Evolutionary conservation across 495 filamentous ascomycete species (phyloP), one percentile per base, ranked within the genome.

Genomic region (Aspergillus egyptiacus): DNA sequence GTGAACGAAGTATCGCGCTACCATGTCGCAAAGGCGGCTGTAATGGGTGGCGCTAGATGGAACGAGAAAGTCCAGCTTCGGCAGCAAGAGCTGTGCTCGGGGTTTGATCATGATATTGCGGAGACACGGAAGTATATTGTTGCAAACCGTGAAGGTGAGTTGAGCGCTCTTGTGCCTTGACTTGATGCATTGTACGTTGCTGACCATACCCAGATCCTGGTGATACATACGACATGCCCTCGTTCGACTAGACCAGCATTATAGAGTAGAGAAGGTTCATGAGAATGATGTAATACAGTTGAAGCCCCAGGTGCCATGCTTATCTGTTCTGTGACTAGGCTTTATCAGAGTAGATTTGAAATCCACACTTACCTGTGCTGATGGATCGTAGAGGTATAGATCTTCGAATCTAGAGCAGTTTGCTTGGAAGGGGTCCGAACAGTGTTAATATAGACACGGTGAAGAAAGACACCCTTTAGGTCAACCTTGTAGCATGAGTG

Each of bases 1-100:
- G 58, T 75, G 30, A 89, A 88, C 47, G 54, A 71, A 13, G 79
- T 83, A 9, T 81, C 74, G 5, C 63, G 83, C 34, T 88, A 75
- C 55, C 76, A 86, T 60, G 73, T 86, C 38, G 80, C 77, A 3
- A 67, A 77, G 56, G 55, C 72, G 15, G 85, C 84, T 22, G 51
- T 87, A 27, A 59, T 56, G 13, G 75, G 76, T 8, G 78, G 59
- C 0, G 68, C 73, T 5, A 70, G 55, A 56, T 56, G 60, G 3
- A 83, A 83, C 47, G 69, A 74, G 48, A 71, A 70, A 54, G 67
- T 85, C 0, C 65, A 62, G 20, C 30, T 70, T 7, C 66, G 67
- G 22, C 63, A 79, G 59, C 71, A 74, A 24, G 67, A 70, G 48
- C 55, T 76, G 54, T 15, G 75, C 7, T 60, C 62, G 17, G 70